These are phyloP conservation scores for Lichtheimia ornata DNA, from an alignment of 371 early-diverging fungal species.

Conservation along the genomic window DNA sequence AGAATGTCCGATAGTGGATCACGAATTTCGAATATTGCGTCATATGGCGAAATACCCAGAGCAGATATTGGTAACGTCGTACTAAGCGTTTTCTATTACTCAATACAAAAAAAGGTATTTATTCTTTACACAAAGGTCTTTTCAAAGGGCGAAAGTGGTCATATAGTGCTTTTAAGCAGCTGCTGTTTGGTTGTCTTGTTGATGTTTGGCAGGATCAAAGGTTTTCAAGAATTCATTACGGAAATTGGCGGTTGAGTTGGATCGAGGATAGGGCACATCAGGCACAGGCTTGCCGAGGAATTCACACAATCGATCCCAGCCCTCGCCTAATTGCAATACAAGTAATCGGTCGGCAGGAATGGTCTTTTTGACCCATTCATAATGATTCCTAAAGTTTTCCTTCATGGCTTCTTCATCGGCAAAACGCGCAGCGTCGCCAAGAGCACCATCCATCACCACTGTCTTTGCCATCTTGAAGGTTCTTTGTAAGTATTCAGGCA, in stretches of 20 bases:
- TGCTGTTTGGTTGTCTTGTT: no score
- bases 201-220: no score
- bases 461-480: constrained; percentile 6
- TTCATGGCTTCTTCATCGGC: constrained; percentile 23
- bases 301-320: constrained; percentile 21
- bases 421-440: constrained; percentile 15
- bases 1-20: no score
- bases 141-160: no score
- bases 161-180: no score
- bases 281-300: constrained; percentile 21
- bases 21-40: no score
- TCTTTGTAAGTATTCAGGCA: no score
- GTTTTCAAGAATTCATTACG: background rate
- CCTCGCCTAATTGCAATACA: constrained; percentile 29
- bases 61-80: no score
- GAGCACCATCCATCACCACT: constrained; percentile 19
- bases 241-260: constrained; percentile 9
- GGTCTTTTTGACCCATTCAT: constrained; percentile 25
- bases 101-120: no score
- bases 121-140: no score
- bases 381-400: constrained; percentile 21
- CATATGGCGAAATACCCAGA: no score
- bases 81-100: no score
- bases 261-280: constrained; percentile 17
- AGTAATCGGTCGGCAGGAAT: constrained; percentile 32